Base-by-base conservation (phyloP, 192 early-diverging fungal genomes). In the Linderina pennispora region DNA sequence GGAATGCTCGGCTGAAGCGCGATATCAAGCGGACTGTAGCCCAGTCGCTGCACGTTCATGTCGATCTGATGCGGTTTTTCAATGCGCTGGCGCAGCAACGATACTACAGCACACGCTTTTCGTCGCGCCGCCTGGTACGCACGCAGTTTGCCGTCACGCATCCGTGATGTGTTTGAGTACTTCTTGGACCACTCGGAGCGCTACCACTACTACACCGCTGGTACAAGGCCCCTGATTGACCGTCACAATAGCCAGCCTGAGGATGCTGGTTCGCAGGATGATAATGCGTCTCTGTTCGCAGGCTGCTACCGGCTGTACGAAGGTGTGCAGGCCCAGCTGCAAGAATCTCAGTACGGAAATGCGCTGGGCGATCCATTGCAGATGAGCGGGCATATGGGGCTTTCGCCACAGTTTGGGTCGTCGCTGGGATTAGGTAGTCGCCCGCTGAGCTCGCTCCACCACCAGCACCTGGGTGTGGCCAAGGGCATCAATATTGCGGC, bases 61-160 rank as follows among this genome's bases (percentile, higher is more conserved):
- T 73, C 17, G 69, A 73, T 45, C 38, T 73, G 34, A 58, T 57
- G 3, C 16, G 50, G 13, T 73, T 73, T 43, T 32, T 73, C 28
- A 22, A 24, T 2, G 50, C 43, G 14, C 53, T 73, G 43, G 51
- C 57, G 18, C 48, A 65, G 36, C 69, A 73, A 58, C 62, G 69
- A 24, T 73, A 73, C 50, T 73, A 61, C 33, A 73, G 69, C 53
- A 73, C 69, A 33, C 62, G 69, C 18, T 73, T 65, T 36, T 73
- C 69, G 33, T 58, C 69, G 53, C 53, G 69, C 9, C 52, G 62
- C 17, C 53, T 73, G 19, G 69, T 73, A 7, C 50, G 58, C 9
- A 43, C 68, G 7, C 45, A 49, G 23, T 56, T 57, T 39, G 48
- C 62, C 2, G 38, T 61, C n/a, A 53, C 50, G 39, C 52, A 72